These are phyloP conservation scores for Hygrophorus russula DNA, from an alignment of 768 basidiomycete species.

Conservation along the genomic window DNA sequence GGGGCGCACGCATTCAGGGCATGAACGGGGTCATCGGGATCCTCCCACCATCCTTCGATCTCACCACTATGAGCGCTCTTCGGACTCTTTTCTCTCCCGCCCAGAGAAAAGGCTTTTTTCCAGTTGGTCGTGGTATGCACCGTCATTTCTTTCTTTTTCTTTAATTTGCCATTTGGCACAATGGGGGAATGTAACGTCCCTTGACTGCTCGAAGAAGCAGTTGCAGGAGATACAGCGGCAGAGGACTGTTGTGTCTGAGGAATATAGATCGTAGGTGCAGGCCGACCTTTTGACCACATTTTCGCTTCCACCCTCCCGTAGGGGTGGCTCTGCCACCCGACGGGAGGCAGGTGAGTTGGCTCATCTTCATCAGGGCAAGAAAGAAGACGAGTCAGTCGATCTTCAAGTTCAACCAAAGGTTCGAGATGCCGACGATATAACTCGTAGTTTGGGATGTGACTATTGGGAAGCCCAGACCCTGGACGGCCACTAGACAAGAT, in stretches of 20 bases:
- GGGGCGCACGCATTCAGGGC: slow-evolving; percentile 49
- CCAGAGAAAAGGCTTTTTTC: slow-evolving; percentile 57
- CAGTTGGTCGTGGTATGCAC: slow-evolving; percentile 55
- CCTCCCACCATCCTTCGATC: slow-evolving; percentile 78
- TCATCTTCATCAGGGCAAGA: slow-evolving; percentile 66
- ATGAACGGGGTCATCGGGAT: slow-evolving; percentile 75
- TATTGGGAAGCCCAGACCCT: slow-evolving; percentile 37
- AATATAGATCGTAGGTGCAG: slow-evolving; percentile 37
- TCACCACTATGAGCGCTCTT: slow-evolving; percentile 63
- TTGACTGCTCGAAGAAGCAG: slow-evolving; percentile 15
- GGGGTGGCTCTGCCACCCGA: slow-evolving; percentile 24
- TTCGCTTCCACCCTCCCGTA: slow-evolving; percentile 12
- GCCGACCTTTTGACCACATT: slow-evolving; percentile 29
- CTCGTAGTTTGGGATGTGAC: slow-evolving; percentile 48
- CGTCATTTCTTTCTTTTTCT: slow-evolving; percentile 36
- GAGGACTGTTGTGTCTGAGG: slow-evolving; percentile 24
- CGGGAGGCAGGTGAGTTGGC: slow-evolving; percentile 36
- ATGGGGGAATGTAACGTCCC: slow-evolving; percentile 8
- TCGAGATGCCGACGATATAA: slow-evolving; percentile 48
- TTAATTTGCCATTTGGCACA: slow-evolving; percentile 23
- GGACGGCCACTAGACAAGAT: slow-evolving; percentile 40
- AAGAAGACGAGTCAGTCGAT: slow-evolving; percentile 53
- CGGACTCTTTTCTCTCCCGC: slow-evolving; percentile 50
- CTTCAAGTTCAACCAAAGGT: slow-evolving; percentile 63
- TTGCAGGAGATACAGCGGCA: slow-evolving; percentile 18